A percentile compares a stretch with the other conserved stretches of the same genome.
Conservation (phyloP, 352 stramenopile genomes). For the Globisporangium mamillatum region DNA sequence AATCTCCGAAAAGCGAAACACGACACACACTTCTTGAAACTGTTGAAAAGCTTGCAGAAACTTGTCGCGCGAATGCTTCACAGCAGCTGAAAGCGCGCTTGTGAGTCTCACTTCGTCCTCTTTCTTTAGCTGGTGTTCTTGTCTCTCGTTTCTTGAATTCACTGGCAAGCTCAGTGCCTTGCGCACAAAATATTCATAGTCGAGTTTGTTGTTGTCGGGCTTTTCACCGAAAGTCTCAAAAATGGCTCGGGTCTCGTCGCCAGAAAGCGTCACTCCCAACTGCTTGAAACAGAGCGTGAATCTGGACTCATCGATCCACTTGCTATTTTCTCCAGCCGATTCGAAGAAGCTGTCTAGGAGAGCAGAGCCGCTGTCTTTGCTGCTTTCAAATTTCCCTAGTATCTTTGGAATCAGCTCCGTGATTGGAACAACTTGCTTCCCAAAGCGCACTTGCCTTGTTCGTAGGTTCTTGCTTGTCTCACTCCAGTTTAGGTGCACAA, state of each 20-base stretch:
- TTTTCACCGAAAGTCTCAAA: constrained; percentile 25
- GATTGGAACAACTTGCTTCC: background rate
- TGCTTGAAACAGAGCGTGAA: constrained; percentile 34
- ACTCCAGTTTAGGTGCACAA: constrained; percentile 61
- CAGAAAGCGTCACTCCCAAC: constrained; percentile 24
- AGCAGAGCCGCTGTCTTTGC: constrained; percentile 11
- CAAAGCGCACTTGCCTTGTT: constrained; percentile 25
- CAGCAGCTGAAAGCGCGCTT: constrained; percentile 25
- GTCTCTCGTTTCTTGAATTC: background rate
- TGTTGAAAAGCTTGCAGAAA: constrained; percentile 31
- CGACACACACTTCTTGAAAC: constrained; percentile 54
- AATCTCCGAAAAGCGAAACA: constrained; percentile 40
- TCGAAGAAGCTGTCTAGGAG: constrained; percentile 21
- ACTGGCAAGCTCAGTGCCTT: constrained; percentile 16
- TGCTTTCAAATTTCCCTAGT: constrained; percentile 13
- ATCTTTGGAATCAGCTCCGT: constrained; percentile 21
- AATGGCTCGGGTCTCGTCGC: constrained; percentile 23
- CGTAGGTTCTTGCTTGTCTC: constrained; percentile 22
- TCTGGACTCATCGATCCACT: constrained; percentile 18
- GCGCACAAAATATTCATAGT: constrained; percentile 25
- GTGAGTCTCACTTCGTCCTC: constrained; percentile 35
- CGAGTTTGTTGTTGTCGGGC: constrained; percentile 22
- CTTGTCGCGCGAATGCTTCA: constrained; percentile 28
- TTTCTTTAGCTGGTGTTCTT: constrained; percentile 17
- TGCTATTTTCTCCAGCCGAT: constrained; percentile 9